Evolutionary conservation across 108 stramenopile genomes (phyloP).

Genomic region (Cyclotella cryptica): DNA sequence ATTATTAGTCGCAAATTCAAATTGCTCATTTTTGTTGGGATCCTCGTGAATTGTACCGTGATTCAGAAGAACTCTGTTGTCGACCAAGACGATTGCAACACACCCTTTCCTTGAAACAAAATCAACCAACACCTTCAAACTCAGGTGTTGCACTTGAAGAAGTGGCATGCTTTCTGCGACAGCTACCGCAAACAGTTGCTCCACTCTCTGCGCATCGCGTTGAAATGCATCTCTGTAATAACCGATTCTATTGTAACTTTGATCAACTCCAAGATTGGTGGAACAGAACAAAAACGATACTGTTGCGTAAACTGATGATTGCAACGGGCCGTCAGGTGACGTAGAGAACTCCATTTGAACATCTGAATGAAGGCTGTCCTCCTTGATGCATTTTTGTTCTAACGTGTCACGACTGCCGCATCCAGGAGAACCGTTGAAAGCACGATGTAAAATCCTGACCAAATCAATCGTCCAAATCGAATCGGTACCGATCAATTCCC

Average conservation of each 20-base stretch:
- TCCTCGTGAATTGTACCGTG: too few relatives aligned
- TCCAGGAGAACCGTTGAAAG: conserved; percentile 23
- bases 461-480: conserved; percentile 88
- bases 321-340: neutral
- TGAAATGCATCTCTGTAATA: conserved; percentile 74
- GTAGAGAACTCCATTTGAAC: too few relatives aligned
- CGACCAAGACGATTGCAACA: conserved; percentile 76
- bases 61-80: conserved; percentile 58
- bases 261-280: conserved; percentile 59
- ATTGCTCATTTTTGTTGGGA: too few relatives aligned
- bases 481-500: conserved; percentile 53
- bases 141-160: conserved; percentile 34
- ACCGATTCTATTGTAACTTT: conserved; percentile 52
- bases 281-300: conserved; percentile 45
- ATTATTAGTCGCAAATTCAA: neutral
- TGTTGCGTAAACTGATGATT: conserved; percentile 16
- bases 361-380: too few relatives aligned
- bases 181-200: conserved; percentile 38
- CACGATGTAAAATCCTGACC: conserved; percentile 55
- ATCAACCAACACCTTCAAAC: conserved; percentile 53
- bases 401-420: neutral
- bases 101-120: conserved; percentile 58
- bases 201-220: conserved; percentile 62
- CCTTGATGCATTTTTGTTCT: too few relatives aligned
- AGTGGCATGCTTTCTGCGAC: conserved; percentile 31